Base-by-base conservation (phyloP, 257 asterid genomes). In the Lycium barbarum region DNA sequence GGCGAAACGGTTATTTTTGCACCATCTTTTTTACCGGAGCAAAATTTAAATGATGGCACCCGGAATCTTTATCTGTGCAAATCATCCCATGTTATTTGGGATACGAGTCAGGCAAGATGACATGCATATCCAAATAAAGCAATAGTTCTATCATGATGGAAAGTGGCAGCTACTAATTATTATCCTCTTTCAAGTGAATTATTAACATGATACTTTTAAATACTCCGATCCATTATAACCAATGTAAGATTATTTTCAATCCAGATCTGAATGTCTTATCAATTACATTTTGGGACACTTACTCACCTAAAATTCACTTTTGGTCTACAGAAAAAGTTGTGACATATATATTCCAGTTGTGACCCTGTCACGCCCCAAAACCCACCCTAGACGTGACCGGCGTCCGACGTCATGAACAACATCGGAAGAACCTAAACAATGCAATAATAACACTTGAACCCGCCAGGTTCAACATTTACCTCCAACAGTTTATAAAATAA, bases 101-200 rank as follows among this genome's bases (percentile, higher is more conserved):
- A 40, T 40, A 40, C 9, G 4, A 22, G 47, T 76, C 22, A 76
- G 81, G 51, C 81, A 13, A 76, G 20, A 74, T 11, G 81, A 51
- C 17, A 76, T 76, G 6, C 22, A 51, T 76, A 13, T 17, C 81
- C 81, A 35, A 51, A 76, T 13, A 76, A 74, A 49, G 13, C 9
- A 36, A 68, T 51, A 76, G 81, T 22, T n/a, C 49, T 76, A 76
- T 51, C 81, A 76, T 76, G 43, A 76, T 26, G 38, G 45, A 58
- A n/a, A 45, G 53, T 26, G 38, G 62, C 45, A 20, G 7, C 78
- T 68, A 7, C 7, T 40, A 7, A 40, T 17, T 40, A 38, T 14
- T 72, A 22, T 43, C 18, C 8, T 66, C 10, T 14, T 7, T 68
- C 22, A 35, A 20, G 3, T 47, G 61, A 47, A 73, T 47, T 10